phyloP scores from a whole-genome alignment of 2,329 filamentous ascomycete species.

The Phyllosticta capitalensis region DNA sequence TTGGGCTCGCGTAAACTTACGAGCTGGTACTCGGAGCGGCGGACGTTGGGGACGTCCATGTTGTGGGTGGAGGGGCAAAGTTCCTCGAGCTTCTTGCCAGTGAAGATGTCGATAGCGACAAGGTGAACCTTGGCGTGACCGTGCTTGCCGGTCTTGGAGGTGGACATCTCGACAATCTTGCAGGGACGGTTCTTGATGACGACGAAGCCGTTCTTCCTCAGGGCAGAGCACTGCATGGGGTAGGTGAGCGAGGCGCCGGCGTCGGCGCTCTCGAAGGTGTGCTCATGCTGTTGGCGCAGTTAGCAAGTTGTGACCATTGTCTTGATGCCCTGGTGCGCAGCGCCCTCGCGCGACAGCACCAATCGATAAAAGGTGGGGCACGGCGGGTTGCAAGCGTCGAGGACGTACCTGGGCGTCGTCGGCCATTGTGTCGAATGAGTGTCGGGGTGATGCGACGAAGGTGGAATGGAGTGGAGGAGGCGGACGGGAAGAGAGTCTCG shows the following conservation, averaged over 20 bases:
- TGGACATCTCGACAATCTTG: constrained; percentile 99
- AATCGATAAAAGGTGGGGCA: constrained; percentile 31
- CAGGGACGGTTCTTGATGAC: constrained; percentile 97
- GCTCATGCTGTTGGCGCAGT: constrained; percentile 39
- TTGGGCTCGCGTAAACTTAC: constrained; percentile 49
- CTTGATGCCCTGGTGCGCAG: constrained; percentile 16
- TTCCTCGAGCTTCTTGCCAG: constrained; percentile 98
- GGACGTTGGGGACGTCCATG: constrained; percentile 96
- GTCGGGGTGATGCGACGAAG: constrained; percentile 22
- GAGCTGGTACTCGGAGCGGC: constrained; percentile 84
- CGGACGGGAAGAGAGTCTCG: constrained; percentile 13
- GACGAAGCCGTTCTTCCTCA: constrained; percentile 98
- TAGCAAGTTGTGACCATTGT: constrained; percentile 11
- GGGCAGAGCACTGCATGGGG: constrained; percentile 98
- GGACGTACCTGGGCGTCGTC: constrained; percentile 56
- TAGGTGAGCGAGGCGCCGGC: constrained; percentile 90
- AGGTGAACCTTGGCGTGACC: constrained; percentile 99
- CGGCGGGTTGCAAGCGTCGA: constrained; percentile 14
- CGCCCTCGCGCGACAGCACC: constrained; percentile 20
- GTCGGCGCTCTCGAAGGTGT: constrained; percentile 86
- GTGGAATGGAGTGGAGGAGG: constrained; percentile 22
- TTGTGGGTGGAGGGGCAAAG: constrained; percentile 94
- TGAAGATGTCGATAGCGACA: constrained; percentile 98
- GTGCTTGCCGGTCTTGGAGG: constrained; percentile 99
- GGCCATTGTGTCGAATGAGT: constrained; percentile 49